These are phyloP conservation scores for Sutorius eximius DNA, from an alignment of 1,284 basidiomycete genomes.

Conservation along the genomic window DNA sequence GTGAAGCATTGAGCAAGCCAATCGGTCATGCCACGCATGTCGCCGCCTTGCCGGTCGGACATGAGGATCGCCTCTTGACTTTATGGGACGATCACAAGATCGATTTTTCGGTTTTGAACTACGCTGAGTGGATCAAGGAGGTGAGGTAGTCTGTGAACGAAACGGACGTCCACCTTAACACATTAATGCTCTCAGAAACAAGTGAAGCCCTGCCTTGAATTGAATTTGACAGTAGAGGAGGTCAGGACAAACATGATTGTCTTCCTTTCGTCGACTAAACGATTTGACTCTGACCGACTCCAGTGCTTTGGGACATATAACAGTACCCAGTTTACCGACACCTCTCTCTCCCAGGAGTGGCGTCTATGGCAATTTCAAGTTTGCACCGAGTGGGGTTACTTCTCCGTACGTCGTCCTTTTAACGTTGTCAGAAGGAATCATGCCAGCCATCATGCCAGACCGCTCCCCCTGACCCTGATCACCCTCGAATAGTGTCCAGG, in stretches of 20 bases:
- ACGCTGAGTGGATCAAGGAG: conserved; percentile 74
- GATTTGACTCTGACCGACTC: not conserved
- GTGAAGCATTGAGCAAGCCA: conserved; percentile 55
- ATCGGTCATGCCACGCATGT: conserved; percentile 34
- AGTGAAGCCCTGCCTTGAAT: conserved; percentile 57
- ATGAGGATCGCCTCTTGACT: conserved; percentile 44
- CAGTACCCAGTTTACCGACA: conserved; percentile 63
- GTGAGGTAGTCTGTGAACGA: conserved; percentile 37
- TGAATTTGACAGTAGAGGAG: conserved; percentile 53
- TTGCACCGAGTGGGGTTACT: conserved; percentile 95
- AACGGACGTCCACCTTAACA: not conserved
- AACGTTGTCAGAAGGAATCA: not conserved
- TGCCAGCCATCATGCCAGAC: conserved; percentile 43
- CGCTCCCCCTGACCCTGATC: conserved; percentile 60
- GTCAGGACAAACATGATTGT: conserved; percentile 37
- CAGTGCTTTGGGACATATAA: conserved; percentile 88
- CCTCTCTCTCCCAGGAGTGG: conserved; percentile 71
- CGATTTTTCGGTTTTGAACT: conserved; percentile 67
- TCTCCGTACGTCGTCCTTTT: conserved; percentile 49
- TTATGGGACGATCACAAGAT: conserved; percentile 46
- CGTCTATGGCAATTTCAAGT: conserved; percentile 90
- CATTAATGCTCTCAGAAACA: conserved; percentile 45
- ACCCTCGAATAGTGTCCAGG: conserved; percentile 75
- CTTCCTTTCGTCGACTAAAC: not conserved
- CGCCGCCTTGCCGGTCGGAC: conserved; percentile 41